Base-by-base conservation (phyloP, 208 protist species). In the Leptomonas pyrrhocoris region DNA sequence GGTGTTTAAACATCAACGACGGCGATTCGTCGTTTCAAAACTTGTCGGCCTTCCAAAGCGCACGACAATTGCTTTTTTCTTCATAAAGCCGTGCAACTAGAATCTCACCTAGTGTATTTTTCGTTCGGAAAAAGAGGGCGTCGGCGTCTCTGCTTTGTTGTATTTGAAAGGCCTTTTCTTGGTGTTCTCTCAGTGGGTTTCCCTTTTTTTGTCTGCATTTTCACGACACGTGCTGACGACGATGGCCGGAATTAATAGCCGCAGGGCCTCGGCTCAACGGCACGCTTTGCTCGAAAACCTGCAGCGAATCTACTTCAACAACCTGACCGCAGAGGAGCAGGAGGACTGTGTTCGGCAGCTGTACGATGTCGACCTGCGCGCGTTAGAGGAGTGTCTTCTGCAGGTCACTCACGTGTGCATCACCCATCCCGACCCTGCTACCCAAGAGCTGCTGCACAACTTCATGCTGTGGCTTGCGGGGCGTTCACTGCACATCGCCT, bases 391-490 rank as follows among this genome's bases (percentile, higher is more conserved):
- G 43, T 86, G 76, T 42, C 78, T 95, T 19, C 74, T 94, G 36
- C 92, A 97, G 70, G 74, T 97, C n/a, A 81, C 79, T 0, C 89
- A 97, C 55, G 79, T 92, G 2, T 93, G 86, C 58, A 79, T 97
- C 43, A 95, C 88, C 4, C 84, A 89, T 53, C 63, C 65, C 28
- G 72, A 88, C 13, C 18, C 81, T 0, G 68, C 77, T 28, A 68
- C 83, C n/a, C 86, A 90, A 55, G 79, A 85, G 23, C 61, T 82
- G 40, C 74, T 97, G 59, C 71, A 78, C 42, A 69, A 55, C 55
- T 92, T 90, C 73, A 85, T 97, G 81, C 65, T 94, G 23, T 92
- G 81, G 79, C 68, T 97, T 12, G 81, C 85, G 5, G 80, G 85
- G 7, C 74, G 77, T n/a, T 95, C 89, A 7, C 82, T 97, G 38